phyloP scores from a whole-genome alignment of 2,329 filamentous ascomycete genomes.

The Nothophaeocryptopus gaeumannii region DNA sequence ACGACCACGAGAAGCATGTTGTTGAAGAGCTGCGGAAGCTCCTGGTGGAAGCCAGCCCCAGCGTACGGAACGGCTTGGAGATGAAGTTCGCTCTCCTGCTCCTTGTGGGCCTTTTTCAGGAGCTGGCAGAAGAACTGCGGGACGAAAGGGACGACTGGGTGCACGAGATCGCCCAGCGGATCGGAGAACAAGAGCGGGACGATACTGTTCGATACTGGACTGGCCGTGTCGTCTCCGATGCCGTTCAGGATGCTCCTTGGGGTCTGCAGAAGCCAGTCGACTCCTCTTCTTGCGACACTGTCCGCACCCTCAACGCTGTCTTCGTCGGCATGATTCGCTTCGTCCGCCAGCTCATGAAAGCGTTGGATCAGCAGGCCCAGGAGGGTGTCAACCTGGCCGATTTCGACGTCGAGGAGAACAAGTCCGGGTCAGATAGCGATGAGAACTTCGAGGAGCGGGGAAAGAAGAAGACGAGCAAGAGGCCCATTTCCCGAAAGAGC shows the following conservation, averaged over 20 bases:
- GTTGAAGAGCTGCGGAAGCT: background rate
- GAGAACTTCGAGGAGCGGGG: background rate
- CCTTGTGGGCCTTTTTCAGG: background rate
- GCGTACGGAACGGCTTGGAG: conserved; percentile 2
- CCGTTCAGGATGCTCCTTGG: conserved; percentile 3
- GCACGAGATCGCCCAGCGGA: background rate
- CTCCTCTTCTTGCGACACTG: background rate
- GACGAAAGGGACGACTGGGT: conserved; percentile 4
- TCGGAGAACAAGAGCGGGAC: background rate
- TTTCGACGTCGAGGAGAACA: background rate
- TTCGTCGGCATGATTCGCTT: conserved; percentile 1
- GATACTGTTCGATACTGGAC: conserved; percentile 3
- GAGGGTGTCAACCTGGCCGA: background rate
- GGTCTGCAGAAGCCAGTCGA: background rate
- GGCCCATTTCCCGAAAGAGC: background rate
- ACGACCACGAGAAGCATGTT: background rate
- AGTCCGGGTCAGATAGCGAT: background rate
- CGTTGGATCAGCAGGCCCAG: background rate
- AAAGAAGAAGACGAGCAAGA: background rate
- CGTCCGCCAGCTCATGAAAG: background rate
- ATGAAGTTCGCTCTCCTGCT: conserved; percentile 4
- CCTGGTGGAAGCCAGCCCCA: background rate
- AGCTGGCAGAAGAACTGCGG: background rate
- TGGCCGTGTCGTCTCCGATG: background rate
- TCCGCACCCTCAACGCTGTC: conserved; percentile 1